Percentiles rank a stretch among this genome's conserved stretches.
Evolutionary conservation across 768 basidiomycete genomes (phyloP).

Genomic region (Suillus clintonianus): DNA sequence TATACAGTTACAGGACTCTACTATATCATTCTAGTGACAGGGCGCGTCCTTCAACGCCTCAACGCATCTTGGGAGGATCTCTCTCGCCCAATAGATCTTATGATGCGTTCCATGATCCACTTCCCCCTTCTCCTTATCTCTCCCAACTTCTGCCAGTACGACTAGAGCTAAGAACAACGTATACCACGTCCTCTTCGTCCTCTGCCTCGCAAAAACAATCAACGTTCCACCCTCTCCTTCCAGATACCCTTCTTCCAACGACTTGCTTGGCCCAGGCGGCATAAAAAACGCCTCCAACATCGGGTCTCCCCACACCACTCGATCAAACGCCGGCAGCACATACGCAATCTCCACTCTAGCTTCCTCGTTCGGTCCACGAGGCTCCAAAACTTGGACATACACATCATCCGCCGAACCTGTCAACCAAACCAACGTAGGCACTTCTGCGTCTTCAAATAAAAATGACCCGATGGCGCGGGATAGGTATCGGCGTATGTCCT

Average conservation of each 20-base stretch:
- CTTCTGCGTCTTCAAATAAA: slow-evolving; percentile 77
- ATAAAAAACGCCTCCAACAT: slow-evolving; percentile 68
- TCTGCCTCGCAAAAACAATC: slow-evolving; percentile 63
- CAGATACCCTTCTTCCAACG: slow-evolving; percentile 63
- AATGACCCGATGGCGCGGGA: slow-evolving; percentile 74
- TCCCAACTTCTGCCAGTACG: slow-evolving; percentile 47
- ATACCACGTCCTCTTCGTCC: slow-evolving; percentile 79
- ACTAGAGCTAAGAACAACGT: slow-evolving; percentile 62
- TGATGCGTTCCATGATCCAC: slow-evolving; percentile 22
- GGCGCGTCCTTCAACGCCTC: slow-evolving; percentile 45
- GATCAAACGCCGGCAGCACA: slow-evolving; percentile 44
- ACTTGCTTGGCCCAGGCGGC: slow-evolving; percentile 45
- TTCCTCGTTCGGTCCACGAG: slow-evolving; percentile 8
- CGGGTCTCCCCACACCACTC: slow-evolving; percentile 77
- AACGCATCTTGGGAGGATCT: slow-evolving; percentile 41
- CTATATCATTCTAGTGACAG: slow-evolving; percentile 24
- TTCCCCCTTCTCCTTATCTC: slow-evolving; percentile 12
- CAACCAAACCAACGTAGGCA: slow-evolving; percentile 67
- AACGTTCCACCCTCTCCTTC: slow-evolving; percentile 44
- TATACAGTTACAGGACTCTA: not conserved
- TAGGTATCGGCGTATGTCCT: slow-evolving; percentile 49
- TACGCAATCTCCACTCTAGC: slow-evolving; percentile 30
- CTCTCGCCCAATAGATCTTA: slow-evolving; percentile 42
- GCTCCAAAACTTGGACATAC: slow-evolving; percentile 43
- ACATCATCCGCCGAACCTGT: slow-evolving; percentile 62